These are phyloP conservation scores for Globisporangium perplexum DNA, from an alignment of 352 stramenopile genomes.

Conservation along the genomic window DNA sequence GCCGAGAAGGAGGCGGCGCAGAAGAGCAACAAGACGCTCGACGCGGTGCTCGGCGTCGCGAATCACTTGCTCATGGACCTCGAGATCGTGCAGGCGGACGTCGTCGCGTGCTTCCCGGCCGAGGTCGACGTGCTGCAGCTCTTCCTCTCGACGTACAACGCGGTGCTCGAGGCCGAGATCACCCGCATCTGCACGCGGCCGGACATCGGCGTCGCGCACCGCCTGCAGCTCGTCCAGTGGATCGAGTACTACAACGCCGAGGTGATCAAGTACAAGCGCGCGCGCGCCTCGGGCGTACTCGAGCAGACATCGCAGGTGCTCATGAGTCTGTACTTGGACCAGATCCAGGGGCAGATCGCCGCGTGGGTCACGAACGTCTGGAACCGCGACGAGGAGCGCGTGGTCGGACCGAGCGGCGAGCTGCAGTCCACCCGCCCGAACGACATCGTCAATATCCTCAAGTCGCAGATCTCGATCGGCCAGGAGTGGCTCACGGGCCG, in stretches of 20 bases:
- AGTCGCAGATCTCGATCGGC: slow-evolving; percentile 79
- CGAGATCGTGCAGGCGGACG: slow-evolving; percentile 70
- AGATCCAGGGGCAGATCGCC: slow-evolving; percentile 76
- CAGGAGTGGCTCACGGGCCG: slow-evolving; percentile 75
- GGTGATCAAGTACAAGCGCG: slow-evolving; percentile 81
- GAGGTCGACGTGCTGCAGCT: slow-evolving; percentile 81
- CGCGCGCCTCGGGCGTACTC: slow-evolving; percentile 57
- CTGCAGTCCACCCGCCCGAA: slow-evolving; percentile 76
- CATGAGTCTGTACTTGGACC: slow-evolving; percentile 67
- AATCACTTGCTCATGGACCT: slow-evolving; percentile 78
- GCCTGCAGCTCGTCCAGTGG: slow-evolving; percentile 80
- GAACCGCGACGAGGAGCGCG: slow-evolving; percentile 68
- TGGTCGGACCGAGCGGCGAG: slow-evolving; percentile 52
- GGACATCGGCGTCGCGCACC: slow-evolving; percentile 66
- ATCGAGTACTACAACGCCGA: slow-evolving; percentile 87
- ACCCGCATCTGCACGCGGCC: slow-evolving; percentile 45
- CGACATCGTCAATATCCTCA: slow-evolving; percentile 86
- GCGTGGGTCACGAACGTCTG: slow-evolving; percentile 85
- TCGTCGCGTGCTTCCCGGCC: slow-evolving; percentile 59
- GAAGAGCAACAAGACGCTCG: slow-evolving; percentile 55
- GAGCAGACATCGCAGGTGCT: slow-evolving; percentile 63
- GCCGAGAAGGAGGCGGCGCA: slow-evolving; percentile 40
- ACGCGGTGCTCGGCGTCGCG: slow-evolving; percentile 49
- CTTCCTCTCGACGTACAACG: slow-evolving; percentile 75
- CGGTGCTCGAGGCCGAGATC: slow-evolving; percentile 64